Base-by-base conservation (phyloP, 495 filamentous ascomycete genomes). In the Podospora comata region DNA sequence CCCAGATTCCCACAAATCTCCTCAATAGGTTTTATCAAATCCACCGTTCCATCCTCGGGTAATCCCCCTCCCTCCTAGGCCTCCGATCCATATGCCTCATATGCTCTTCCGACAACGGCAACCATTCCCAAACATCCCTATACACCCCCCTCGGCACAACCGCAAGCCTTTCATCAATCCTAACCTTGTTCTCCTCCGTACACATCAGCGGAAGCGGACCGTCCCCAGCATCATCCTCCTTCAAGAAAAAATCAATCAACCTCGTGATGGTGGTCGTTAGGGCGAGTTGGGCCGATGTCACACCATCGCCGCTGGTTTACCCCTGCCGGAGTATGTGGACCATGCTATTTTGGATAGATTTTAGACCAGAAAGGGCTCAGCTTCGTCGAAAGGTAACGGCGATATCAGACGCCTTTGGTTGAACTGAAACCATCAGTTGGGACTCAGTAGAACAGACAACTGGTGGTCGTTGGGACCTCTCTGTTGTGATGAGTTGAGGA, bases 161-260 rank as follows among this genome's bases (percentile, higher is more conserved):
- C 19, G 19, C 56, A 13, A 58, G 16, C n/a, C 23, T 9, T 9
- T 58, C 19, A 9, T 20, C n/a, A 27, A 58, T 27, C 59, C 59
- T 61, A 9, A 28, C 23, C 23, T 5, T 61, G 16, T 61, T 61
- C 59, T 61, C 59, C 23, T 18, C 23, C 23, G 59, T 28, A 20
- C 23, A 32, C 11, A 30, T 26, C 7, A 61, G 4, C 5, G 27
- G 59, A 61, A 61, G 18, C 30, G 59, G 59, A 5, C 59, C 26
- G 6, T 61, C 27, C 30, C 26, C 23, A 3, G 23, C 4, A 18
- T 61, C 20, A 5, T 57, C 26, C 5, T 67, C 65, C 3, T 32
- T 32, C 19, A 73, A 26, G 1, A 75, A 60, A 60, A 76, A 77
- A 48, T 74, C 64, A 6, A 74, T 11, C 39, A 48, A 48, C 39